Evolutionary conservation across 805 yeast species (phyloP), one percentile per base, ranked within the genome.

Genomic region (Hanseniaspora thailandica): DNA sequence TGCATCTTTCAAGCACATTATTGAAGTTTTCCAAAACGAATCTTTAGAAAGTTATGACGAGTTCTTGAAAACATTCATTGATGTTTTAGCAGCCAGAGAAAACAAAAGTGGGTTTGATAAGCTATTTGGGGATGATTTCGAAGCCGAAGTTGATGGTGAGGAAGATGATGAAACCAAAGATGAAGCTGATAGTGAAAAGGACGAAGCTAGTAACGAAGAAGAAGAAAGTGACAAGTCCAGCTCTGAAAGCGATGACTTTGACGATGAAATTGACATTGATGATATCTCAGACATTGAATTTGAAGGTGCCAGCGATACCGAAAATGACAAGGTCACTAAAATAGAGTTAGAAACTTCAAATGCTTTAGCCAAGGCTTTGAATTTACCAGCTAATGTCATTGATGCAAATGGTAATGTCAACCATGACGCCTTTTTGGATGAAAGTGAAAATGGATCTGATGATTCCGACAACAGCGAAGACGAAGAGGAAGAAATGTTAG

Each of bases 401-500:
- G 69, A 70, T 34, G 69, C 67, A 61, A 68, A 58, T 58, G 71
- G 75, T 6, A 74, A 73, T 33, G 76, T 72, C 28, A 71, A 69
- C 10, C 67, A 67, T 7, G 80, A 76, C 38, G 77, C 71, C 19
- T 76, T 73, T 3, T 76, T 71, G 40, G 60, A 65, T 30, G 67
- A 63, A 30, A 72, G 63, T 13, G 65, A 64, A 4, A 62, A 62
- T 62, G 66, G 36, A 58, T 43, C 46, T 8, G 33, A 19, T 17
- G 63, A 70, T 12, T 71, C 68, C 13, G 71, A 66, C 34, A 70
- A 64, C 10, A 78, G 69, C 8, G 80, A 74, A 4, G 77, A 73
- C 28, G 81, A 76, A 6, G 81, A 77, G 25, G 85, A 81, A 49
- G 95, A 85, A 59, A 81, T 90, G 0, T 86, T 88, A 94, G 95